Evolutionary conservation across 2,329 filamentous ascomycete species (phyloP).

Genomic region (Diatrype stigma): DNA sequence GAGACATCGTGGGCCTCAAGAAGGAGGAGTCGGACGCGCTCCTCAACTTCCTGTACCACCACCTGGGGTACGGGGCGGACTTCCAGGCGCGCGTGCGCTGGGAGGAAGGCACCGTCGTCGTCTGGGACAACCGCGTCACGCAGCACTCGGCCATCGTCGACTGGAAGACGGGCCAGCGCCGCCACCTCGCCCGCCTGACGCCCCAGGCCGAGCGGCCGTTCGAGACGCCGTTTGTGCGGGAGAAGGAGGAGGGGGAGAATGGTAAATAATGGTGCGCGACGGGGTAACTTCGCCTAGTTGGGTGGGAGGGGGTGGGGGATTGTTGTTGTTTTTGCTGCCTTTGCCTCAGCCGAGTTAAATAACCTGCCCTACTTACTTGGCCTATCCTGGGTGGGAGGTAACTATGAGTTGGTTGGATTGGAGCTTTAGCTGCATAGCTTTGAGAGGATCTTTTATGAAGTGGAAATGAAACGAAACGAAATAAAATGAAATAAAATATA

Average conservation of each 20-base stretch:
- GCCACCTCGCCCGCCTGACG: constrained; percentile 77
- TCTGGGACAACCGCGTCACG: constrained; percentile 83
- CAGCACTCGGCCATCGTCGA: constrained; percentile 76
- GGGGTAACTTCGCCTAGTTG: too few species aligned
- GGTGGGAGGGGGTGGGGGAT: too few species aligned
- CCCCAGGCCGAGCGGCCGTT: constrained; percentile 76
- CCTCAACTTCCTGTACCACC: constrained; percentile 73
- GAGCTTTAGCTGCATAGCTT: too few species aligned
- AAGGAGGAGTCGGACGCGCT: constrained; percentile 79
- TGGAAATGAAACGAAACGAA: too few species aligned
- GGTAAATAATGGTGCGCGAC: too few species aligned
- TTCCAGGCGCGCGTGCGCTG: constrained; percentile 73
- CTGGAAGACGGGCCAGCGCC: constrained; percentile 73
- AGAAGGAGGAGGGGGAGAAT: not conserved
- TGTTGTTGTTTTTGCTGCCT: too few species aligned
- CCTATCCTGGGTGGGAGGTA: too few species aligned
- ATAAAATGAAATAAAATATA: too few species aligned
- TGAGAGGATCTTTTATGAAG: too few species aligned
- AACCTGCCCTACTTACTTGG: too few species aligned
- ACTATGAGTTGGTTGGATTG: too few species aligned
- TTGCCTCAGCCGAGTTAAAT: too few species aligned
- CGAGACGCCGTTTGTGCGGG: constrained; percentile 56
- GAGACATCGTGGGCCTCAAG: constrained; percentile 76
- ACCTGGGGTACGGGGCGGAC: constrained; percentile 67
- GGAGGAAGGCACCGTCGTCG: constrained; percentile 74